Evolutionary conservation across 495 filamentous ascomycete species (phyloP).

Genomic region (Penicillium pancosmium): DNA sequence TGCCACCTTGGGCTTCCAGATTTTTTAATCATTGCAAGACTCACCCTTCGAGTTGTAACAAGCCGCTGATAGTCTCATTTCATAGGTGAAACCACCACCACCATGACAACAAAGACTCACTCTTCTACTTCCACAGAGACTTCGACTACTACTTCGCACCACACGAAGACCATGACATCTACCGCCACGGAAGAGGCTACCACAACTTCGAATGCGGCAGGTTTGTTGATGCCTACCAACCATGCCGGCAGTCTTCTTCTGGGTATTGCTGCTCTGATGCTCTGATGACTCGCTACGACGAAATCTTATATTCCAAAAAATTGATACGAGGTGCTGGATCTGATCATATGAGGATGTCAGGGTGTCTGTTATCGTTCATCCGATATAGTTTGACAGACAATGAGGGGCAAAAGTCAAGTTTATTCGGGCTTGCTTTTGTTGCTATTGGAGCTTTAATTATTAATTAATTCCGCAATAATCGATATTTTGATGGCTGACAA

Average conservation of each 20-base stretch:
- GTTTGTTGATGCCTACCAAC: constrained; percentile 31
- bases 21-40: not conserved
- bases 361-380: not conserved
- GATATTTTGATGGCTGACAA: not conserved
- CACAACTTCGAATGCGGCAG: constrained; percentile 27
- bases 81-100: not conserved
- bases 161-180: constrained; percentile 18
- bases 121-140: constrained; percentile 10
- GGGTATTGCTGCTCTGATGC: constrained; percentile 25
- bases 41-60: not conserved
- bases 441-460: constrained; percentile 6
- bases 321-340: not conserved
- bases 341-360: not conserved
- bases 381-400: not conserved
- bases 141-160: constrained; percentile 15
- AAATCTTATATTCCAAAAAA: not conserved
- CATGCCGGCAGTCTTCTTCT: constrained; percentile 30
- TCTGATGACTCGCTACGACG: constrained; percentile 8
- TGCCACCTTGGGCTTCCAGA: constrained; percentile 1
- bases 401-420: constrained; percentile 4
- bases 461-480: not conserved
- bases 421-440: constrained; percentile 6
- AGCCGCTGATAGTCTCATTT: not conserved
- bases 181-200: constrained; percentile 19
- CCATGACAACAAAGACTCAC: constrained; percentile 5